Conservation (phyloP, 805 yeast genomes). For the Metschnikowia continentalis region DNA sequence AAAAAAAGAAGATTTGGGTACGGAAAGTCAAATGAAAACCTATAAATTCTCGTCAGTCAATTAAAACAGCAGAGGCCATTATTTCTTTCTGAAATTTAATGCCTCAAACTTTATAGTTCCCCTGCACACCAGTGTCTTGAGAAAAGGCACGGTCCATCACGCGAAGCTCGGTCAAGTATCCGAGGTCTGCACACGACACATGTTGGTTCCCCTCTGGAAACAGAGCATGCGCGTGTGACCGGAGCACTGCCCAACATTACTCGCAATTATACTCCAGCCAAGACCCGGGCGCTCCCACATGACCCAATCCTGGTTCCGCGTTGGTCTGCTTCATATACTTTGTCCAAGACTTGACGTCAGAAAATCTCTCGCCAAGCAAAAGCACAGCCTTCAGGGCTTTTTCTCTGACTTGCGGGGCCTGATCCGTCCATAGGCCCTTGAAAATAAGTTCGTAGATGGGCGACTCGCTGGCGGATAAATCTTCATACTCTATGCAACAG, state of each 20-base stretch:
- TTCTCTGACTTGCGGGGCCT: slow-evolving; percentile 10
- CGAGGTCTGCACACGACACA: slow-evolving; percentile 2
- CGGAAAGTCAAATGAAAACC: background rate
- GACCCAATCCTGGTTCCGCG: slow-evolving; percentile 7
- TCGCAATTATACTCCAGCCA: slow-evolving; percentile 13
- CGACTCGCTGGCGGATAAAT: slow-evolving; percentile 13
- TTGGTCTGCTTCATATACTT: slow-evolving; percentile 11
- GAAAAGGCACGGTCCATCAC: background rate
- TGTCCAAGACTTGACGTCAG: slow-evolving; percentile 14
- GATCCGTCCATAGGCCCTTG: slow-evolving; percentile 15
- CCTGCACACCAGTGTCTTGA: background rate
- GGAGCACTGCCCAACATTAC: background rate
- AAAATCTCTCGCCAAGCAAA: slow-evolving; percentile 10
- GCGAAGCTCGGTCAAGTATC: slow-evolving; percentile 1
- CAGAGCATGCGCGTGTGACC: background rate
- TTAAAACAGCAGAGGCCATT: background rate
- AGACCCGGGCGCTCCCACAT: slow-evolving; percentile 14
- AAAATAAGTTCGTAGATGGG: slow-evolving; percentile 13
- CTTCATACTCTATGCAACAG: slow-evolving; percentile 16
- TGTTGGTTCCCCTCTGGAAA: background rate
- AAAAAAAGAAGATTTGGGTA: too few species aligned
- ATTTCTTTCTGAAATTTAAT: background rate
- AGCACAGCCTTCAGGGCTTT: slow-evolving; percentile 10
- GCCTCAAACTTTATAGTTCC: background rate
- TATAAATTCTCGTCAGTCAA: background rate